Conservation (phyloP, 2,329 filamentous ascomycete species). For the Didymella lethalis region DNA sequence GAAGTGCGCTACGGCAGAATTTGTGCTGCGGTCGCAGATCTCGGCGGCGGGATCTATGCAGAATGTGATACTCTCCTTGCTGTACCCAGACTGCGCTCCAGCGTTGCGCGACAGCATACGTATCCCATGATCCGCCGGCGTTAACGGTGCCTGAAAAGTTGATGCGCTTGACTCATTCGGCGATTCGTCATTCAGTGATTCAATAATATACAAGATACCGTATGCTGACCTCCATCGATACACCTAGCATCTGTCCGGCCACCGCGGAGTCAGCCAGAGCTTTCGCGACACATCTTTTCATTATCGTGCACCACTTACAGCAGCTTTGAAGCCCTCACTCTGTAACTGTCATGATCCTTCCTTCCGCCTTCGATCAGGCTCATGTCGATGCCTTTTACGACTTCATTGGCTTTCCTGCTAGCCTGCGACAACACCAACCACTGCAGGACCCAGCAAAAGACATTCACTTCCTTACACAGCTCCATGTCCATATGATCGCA, state of each 20-base stretch:
- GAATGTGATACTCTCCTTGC: background rate
- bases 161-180: constrained; percentile 18
- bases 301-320: background rate
- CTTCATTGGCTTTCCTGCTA: constrained; percentile 41
- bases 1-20: background rate
- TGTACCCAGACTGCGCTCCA: background rate
- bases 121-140: background rate
- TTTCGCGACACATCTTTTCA: too few species aligned
- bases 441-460: constrained; percentile 23
- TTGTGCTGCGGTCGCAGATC: background rate
- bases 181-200: constrained; percentile 10
- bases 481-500: constrained; percentile 59
- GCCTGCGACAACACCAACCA: constrained; percentile 19
- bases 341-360: constrained; percentile 9
- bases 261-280: too few species aligned
- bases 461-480: constrained; percentile 50
- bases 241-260: too few species aligned
- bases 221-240: background rate
- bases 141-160: constrained; percentile 23
- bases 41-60: background rate
- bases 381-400: constrained; percentile 47
- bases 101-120: background rate
- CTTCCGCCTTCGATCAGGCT: constrained; percentile 33
- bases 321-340: background rate
- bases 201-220: background rate